These are phyloP conservation scores for Suaeda aralocaspica DNA, from an alignment of 148 eudicot genomes.

Conservation along the genomic window DNA sequence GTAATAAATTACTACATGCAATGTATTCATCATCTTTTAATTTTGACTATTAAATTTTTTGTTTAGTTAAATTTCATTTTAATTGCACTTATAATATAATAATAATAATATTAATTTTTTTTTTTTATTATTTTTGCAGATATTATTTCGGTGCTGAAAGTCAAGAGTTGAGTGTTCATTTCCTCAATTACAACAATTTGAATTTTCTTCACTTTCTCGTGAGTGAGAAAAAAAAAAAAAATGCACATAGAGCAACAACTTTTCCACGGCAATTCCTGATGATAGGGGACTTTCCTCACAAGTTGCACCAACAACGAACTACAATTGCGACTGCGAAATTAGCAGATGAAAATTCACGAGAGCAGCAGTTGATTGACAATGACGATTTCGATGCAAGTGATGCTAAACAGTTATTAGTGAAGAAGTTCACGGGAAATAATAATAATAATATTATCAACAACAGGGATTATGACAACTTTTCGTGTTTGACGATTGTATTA, in stretches of 20 bases:
- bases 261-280: conserved; percentile 71
- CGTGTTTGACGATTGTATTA: not conserved
- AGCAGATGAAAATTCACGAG: conserved; percentile 19
- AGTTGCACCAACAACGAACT: conserved; percentile 3
- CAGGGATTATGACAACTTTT: not conserved
- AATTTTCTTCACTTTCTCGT: conserved; percentile 23
- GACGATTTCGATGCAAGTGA: not conserved
- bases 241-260: conserved; percentile 77
- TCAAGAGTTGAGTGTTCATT: not conserved
- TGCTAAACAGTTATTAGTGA: conserved; percentile 1
- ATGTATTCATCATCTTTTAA: too few species aligned
- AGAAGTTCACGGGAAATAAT: conserved; percentile 20
- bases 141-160: conserved; percentile 3
- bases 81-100: too few species aligned
- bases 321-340: not conserved
- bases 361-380: not conserved
- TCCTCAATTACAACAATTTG: not conserved
- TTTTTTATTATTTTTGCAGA: conserved; percentile 3
- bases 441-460: too few species aligned
- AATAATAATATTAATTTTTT: not conserved
- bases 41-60: too few species aligned
- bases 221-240: conserved; percentile 10
- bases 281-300: conserved; percentile 24
- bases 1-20: not conserved
- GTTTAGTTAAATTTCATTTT: not conserved